Conservation (phyloP, 2,329 filamentous ascomycete species). For the Dactylellina haptotyla region DNA sequence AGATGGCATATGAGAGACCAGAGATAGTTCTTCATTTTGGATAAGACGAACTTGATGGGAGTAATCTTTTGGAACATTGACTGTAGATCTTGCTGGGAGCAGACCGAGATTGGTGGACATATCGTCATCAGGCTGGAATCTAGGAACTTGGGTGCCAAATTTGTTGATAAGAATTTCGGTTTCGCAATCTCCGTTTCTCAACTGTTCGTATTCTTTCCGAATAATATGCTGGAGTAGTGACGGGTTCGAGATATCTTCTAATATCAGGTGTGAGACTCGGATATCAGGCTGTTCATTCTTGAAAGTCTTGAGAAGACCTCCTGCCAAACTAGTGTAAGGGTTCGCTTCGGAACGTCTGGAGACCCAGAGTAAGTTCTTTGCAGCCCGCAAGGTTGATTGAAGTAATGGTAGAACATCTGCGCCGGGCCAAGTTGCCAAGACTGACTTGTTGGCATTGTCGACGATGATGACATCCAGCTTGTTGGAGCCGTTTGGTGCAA, state of each 20-base stretch:
- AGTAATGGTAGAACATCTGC: conserved; percentile 54
- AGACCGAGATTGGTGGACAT: conserved; percentile 53
- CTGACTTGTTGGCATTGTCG: conserved; percentile 49
- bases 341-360: conserved; percentile 21
- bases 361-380: conserved; percentile 56
- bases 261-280: conserved; percentile 47
- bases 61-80: conserved; percentile 20
- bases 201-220: conserved; percentile 24
- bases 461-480: conserved; percentile 52
- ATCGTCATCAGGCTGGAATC: conserved; percentile 56
- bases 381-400: conserved; percentile 37
- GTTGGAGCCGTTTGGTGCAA: not conserved
- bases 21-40: conserved; percentile 10
- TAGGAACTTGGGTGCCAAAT: conserved; percentile 36
- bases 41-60: conserved; percentile 46
- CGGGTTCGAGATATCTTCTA: conserved; percentile 18
- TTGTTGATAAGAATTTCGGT: conserved; percentile 34
- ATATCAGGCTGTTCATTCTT: conserved; percentile 56
- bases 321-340: conserved; percentile 53
- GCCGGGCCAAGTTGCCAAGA: conserved; percentile 55
- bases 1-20: conserved; percentile 35
- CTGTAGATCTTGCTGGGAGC: conserved; percentile 24
- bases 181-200: conserved; percentile 48
- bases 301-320: conserved; percentile 55
- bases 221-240: conserved; percentile 24